phyloP scores from a whole-genome alignment of 257 asterid species.

The Scutellaria barbata region DNA sequence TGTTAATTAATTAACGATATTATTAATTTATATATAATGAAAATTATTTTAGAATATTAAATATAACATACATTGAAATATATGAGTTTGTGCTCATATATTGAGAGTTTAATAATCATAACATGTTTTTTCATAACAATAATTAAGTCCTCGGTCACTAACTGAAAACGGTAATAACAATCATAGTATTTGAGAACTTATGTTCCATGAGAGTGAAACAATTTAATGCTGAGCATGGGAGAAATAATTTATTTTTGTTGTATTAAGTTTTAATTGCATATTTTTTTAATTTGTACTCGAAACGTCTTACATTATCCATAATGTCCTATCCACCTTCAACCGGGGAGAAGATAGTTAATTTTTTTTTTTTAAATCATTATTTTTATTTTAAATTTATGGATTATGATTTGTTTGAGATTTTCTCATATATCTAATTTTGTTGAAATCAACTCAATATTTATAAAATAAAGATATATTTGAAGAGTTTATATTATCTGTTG shows the following conservation, averaged over 20 bases:
- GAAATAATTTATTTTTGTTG: constrained; percentile 38
- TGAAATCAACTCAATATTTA: too few relatives aligned
- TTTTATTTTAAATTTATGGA: too few relatives aligned
- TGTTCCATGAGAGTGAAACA: constrained; percentile 38
- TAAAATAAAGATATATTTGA: background rate
- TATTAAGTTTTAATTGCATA: constrained; percentile 31
- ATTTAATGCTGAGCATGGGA: constrained; percentile 37
- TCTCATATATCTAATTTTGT: too few relatives aligned
- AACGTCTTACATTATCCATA: background rate
- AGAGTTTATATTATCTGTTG: background rate
- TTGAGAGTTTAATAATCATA: constrained; percentile 33
- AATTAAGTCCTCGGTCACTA: background rate
- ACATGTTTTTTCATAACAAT: constrained; percentile 31
- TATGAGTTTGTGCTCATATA: constrained; percentile 13
- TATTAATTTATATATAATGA: too few relatives aligned
- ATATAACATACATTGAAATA: too few relatives aligned
- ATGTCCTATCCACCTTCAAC: too few relatives aligned
- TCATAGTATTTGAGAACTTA: constrained; percentile 34
- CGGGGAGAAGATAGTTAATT: too few relatives aligned
- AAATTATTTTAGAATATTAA: too few relatives aligned
- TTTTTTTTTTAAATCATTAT: too few relatives aligned
- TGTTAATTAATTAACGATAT: too few relatives aligned
- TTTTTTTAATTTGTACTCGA: constrained; percentile 7
- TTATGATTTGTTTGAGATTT: too few relatives aligned
- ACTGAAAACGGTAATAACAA: background rate